phyloP scores from a whole-genome alignment of 805 yeast genomes.

The Millerago galiae region DNA sequence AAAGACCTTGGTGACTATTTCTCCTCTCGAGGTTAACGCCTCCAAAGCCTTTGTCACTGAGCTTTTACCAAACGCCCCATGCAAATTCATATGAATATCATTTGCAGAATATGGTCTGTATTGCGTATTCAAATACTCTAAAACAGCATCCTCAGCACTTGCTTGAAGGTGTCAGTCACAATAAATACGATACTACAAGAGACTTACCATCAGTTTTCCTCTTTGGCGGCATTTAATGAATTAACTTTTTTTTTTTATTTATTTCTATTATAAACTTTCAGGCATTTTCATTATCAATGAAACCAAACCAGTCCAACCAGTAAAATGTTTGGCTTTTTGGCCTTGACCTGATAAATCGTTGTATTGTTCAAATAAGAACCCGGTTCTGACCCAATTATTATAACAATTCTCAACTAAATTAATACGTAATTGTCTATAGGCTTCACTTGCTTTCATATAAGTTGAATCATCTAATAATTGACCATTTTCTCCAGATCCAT shows the following conservation, averaged over 20 bases:
- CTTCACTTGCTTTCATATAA: slow-evolving; percentile 30
- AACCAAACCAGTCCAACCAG: slow-evolving; percentile 90
- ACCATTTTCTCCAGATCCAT: slow-evolving; percentile 28
- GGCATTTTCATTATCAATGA: slow-evolving; percentile 83
- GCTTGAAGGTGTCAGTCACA: background rate
- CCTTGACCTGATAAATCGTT: slow-evolving; percentile 70
- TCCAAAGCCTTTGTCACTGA: slow-evolving; percentile 32
- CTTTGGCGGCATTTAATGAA: slow-evolving; percentile 6
- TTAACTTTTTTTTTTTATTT: background rate
- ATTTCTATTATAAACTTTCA: slow-evolving; percentile 24
- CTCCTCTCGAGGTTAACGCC: slow-evolving; percentile 26
- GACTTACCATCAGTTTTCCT: background rate
- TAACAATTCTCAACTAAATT: slow-evolving; percentile 66
- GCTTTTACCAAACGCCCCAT: slow-evolving; percentile 32
- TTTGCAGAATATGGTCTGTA: slow-evolving; percentile 43
- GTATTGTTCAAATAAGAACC: slow-evolving; percentile 89
- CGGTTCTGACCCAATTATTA: slow-evolving; percentile 66
- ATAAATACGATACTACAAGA: background rate
- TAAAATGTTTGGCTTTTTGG: slow-evolving; percentile 79
- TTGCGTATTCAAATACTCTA: slow-evolving; percentile 34
- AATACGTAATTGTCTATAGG: slow-evolving; percentile 53
- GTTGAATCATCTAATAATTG: slow-evolving; percentile 25
- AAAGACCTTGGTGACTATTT: slow-evolving; percentile 32
- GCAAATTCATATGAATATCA: slow-evolving; percentile 41
- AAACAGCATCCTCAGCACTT: slow-evolving; percentile 28